phyloP scores from a whole-genome alignment of 2,329 filamentous ascomycete genomes.

The Fusarium stilboides region DNA sequence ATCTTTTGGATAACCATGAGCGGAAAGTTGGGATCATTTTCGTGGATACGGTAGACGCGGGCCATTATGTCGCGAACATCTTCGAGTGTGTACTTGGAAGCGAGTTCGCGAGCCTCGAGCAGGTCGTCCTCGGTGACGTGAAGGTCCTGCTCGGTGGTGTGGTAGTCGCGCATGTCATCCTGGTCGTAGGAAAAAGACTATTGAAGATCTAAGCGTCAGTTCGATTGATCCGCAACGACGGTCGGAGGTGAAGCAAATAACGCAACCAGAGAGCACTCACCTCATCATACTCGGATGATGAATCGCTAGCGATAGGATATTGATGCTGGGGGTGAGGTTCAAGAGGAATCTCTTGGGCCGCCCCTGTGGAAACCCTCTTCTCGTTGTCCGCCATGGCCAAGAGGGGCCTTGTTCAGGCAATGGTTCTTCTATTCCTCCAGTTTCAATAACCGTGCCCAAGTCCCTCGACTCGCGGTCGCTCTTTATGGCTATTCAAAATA shows the following conservation, averaged over 20 bases:
- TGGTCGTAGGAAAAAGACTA: slow-evolving; percentile 59
- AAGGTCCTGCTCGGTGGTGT: slow-evolving; percentile 56
- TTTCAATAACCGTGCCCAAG: slow-evolving; percentile 17
- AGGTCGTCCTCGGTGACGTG: slow-evolving; percentile 64
- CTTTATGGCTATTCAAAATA: slow-evolving; percentile 19
- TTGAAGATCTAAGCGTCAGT: slow-evolving; percentile 17
- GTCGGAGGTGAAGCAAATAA: background rate
- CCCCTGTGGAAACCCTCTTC: slow-evolving; percentile 46
- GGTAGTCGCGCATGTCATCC: slow-evolving; percentile 54
- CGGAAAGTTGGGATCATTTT: slow-evolving; percentile 62
- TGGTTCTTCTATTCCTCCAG: slow-evolving; percentile 44
- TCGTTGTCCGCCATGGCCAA: slow-evolving; percentile 53
- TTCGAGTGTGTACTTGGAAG: slow-evolving; percentile 60
- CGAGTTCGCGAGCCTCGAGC: slow-evolving; percentile 62
- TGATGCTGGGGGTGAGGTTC: slow-evolving; percentile 37
- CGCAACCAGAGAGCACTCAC: slow-evolving; percentile 32
- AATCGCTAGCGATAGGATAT: slow-evolving; percentile 37
- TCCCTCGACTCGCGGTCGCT: slow-evolving; percentile 23
- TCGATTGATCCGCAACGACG: slow-evolving; percentile 2
- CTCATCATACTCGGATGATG: slow-evolving; percentile 49
- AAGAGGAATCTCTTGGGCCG: slow-evolving; percentile 39
- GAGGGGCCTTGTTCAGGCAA: slow-evolving; percentile 41
- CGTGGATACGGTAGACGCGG: slow-evolving; percentile 58
- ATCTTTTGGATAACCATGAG: slow-evolving; percentile 58
- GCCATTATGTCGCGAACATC: slow-evolving; percentile 61